phyloP scores from a whole-genome alignment of 225 moss, liverwort and hornwort genomes.

The Pseudoscleropodium purum region DNA sequence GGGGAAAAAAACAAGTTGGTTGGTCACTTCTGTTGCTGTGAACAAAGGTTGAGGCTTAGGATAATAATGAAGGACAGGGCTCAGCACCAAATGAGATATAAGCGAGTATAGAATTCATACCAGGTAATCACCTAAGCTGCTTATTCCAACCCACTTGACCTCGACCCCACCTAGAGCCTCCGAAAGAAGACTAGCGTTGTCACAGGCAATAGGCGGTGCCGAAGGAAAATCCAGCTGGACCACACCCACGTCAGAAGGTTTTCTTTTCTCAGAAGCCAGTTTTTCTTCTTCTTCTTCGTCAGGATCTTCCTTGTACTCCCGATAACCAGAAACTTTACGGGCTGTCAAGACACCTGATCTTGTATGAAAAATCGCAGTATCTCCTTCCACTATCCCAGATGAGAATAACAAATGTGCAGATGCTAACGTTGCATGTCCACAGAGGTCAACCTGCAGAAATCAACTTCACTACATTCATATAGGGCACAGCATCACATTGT shows the following conservation, averaged over 20 bases:
- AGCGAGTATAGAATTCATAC: constrained; percentile 9
- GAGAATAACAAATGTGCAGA: constrained; percentile 79
- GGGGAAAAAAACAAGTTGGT: not conserved
- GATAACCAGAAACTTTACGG: constrained; percentile 71
- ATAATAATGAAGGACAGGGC: not conserved
- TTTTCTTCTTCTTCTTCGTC: constrained; percentile 28
- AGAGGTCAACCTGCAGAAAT: constrained; percentile 21
- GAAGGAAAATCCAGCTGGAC: constrained; percentile 73
- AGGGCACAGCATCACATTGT: not conserved
- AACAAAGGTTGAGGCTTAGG: not conserved
- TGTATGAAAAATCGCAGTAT: constrained; percentile 65
- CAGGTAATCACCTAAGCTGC: constrained; percentile 67
- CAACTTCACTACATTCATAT: not conserved
- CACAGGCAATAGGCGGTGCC: constrained; percentile 23
- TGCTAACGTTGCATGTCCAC: constrained; percentile 32
- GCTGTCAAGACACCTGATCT: constrained; percentile 64
- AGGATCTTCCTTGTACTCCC: constrained; percentile 31
- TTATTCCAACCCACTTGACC: constrained; percentile 70
- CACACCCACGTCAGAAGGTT: constrained; percentile 72
- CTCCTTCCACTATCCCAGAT: constrained; percentile 74
- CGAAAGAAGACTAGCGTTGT: constrained; percentile 42
- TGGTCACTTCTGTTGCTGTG: not conserved
- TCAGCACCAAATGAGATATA: not conserved
- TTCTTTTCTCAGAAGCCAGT: constrained; percentile 26
- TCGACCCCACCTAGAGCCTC: constrained; percentile 59